Conservation (phyloP, 257 asterid genomes). For the Thymus quinquecostatus region DNA sequence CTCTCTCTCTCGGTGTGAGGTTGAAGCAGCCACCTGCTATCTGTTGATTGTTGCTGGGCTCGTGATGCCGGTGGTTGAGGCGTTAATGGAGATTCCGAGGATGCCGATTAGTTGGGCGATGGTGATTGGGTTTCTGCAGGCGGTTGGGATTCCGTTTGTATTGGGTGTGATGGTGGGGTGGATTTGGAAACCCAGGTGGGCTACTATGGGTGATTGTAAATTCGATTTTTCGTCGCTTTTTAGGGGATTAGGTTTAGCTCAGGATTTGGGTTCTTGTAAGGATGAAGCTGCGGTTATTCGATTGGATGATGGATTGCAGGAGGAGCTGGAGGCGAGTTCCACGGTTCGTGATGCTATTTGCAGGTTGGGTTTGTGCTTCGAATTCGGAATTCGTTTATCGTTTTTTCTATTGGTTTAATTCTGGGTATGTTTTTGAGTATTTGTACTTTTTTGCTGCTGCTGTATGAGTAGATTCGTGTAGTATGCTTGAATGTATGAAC, state of each 20-base stretch:
- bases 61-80: constrained; percentile 54
- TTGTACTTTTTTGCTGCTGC: constrained; percentile 20
- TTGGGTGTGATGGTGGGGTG: constrained; percentile 77
- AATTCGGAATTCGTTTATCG: neutral
- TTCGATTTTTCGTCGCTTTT: constrained; percentile 55
- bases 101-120: constrained; percentile 60
- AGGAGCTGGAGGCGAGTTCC: constrained; percentile 33
- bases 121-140: constrained; percentile 60
- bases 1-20: neutral
- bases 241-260: constrained; percentile 29
- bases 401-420: constrained; percentile 19
- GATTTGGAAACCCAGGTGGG: constrained; percentile 97
- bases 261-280: constrained; percentile 27
- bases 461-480: constrained; percentile 8
- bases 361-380: constrained; percentile 42
- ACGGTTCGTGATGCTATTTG: constrained; percentile 27
- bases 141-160: constrained; percentile 78
- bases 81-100: constrained; percentile 57
- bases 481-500: constrained; percentile 14
- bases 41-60: constrained; percentile 15
- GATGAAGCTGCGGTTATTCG: constrained; percentile 19
- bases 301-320: constrained; percentile 38
- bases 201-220: constrained; percentile 54
- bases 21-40: neutral
- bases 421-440: neutral